Evolutionary conservation across 768 basidiomycete species (phyloP), one percentile per base, ranked within the genome.

Genomic region (Ephemerocybe angulata): DNA sequence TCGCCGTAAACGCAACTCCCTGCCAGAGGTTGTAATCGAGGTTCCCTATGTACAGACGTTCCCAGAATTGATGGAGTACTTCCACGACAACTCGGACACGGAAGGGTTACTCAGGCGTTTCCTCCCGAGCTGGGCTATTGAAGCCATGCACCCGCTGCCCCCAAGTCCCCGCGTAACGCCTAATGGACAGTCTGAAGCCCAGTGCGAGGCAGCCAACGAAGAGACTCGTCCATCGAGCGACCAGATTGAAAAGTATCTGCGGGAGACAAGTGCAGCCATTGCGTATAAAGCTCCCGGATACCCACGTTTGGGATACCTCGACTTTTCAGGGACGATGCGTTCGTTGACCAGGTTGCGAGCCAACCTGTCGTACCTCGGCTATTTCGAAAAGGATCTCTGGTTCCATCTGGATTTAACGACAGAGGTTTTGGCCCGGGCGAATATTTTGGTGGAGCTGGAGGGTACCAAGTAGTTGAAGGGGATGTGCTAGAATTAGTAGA

Each of bases 71-170:
- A 59, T 76, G 35, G 61, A 71, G 11, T 76, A 70, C 51, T 52
- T 76, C 2, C 75, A 76, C 56, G 74, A 72, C 3, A 65, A 66
- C n/a, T n/a, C n/a, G 55, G 72, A 76, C 51, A 70, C 71, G 53
- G 71, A 66, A 5, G 70, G 68, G 38, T 47, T 76, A n/a, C 71
- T 76, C 52, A 58, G 72, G 21, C 59, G 55, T 10, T 35, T 74
- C 15, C 60, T 76, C 27, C 73, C 75, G 1, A 67, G 70, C 53
- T 74, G 73, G 72, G 67, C 74, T 29, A 61, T 67, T 3, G 73
- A 72, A 56, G 30, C 70, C 13, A 69, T 71, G 62, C 65, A 73
- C 55, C 73, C 73, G 5, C 51, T 73, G 35, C 68, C 67, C 5
- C 46, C n/a, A 42, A 7, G 17, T 46, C 11, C 42, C 27, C 27